Evolutionary conservation across 2,329 filamentous ascomycete genomes (phyloP), one percentile per base, ranked within the genome.

Genomic region (Bipolaris zeicola): DNA sequence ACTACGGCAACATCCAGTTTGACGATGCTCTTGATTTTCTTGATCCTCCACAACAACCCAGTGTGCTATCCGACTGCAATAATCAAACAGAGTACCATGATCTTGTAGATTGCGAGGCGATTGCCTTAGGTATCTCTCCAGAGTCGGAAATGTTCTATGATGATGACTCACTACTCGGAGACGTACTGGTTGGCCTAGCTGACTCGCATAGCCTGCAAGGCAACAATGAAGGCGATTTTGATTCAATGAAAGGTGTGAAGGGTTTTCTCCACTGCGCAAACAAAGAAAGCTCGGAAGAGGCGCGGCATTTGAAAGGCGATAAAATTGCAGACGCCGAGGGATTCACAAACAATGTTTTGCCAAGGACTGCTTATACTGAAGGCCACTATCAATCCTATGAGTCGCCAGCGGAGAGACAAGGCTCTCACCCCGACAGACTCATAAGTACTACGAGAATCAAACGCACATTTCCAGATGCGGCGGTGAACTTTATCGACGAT

Each of bases 171-270:
- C 42, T 68, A 4, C 56, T 76, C 4, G 64, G 57, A 14, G 71
- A 73, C n/a, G 71, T 63, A 18, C 63, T 76, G 60, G 48, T 74
- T 8, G 73, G 71, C 6, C 54, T 74, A 13, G 66, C 57, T 5
- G 73, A 75, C 57, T 73, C 70, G 5, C 63, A 72, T n/a, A 54
- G 61, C 6, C 49, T 74, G n/a, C 61, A 50, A 38, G 44, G 24
- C 7, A 7, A 24, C 6, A 34, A 34, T 5, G 41, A 55, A 11
- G 26, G 33, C 4, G 14, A 57, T 22, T 24, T 53, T 0, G 48
- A 57, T n/a, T 37, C 36, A 8, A 16, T 44, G 18, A 42, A 45
- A 13, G 22, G 31, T 6, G 22, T 52, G 5, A 42, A 61, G 22
- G 48, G 51, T 6, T 16, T 22, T 20, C 20, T 26, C 3, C 20